Conservation (phyloP, 2,329 filamentous ascomycete species). For the Cordyceps javanica region DNA sequence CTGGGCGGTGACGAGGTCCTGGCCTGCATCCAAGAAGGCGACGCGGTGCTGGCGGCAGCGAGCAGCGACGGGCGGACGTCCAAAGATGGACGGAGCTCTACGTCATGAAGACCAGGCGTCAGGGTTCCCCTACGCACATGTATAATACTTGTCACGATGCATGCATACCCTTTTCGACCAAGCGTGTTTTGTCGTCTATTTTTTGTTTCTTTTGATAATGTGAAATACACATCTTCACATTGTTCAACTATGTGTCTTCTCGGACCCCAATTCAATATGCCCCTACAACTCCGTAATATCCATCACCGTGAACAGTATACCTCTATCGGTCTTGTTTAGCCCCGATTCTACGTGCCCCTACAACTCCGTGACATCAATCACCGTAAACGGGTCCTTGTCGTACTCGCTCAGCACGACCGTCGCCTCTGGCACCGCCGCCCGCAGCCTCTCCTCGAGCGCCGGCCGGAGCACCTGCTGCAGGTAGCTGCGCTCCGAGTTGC, state of each 20-base stretch:
- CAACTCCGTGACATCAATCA: constrained; percentile 49
- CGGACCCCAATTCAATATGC: neutral
- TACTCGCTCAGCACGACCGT: constrained; percentile 68
- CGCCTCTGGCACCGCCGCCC: constrained; percentile 42
- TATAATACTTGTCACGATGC: neutral
- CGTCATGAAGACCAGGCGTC: neutral
- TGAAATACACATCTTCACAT: neutral
- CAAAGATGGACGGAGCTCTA: constrained; percentile 16
- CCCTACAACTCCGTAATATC: constrained; percentile 36
- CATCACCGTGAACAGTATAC: constrained; percentile 81
- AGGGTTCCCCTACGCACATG: neutral
- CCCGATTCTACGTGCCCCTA: constrained; percentile 11
- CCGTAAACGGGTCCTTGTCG: constrained; percentile 84
- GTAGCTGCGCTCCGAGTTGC: constrained; percentile 85
- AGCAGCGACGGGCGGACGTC: constrained; percentile 14
- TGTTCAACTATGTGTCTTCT: no score
- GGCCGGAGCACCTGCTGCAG: constrained; percentile 63
- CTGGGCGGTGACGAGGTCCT: constrained; percentile 49
- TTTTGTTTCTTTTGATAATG: no score
- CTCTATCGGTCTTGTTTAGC: no score
- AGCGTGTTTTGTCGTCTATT: no score
- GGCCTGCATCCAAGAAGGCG: constrained; percentile 48
- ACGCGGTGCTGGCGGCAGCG: constrained; percentile 34
- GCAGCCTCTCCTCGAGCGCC: constrained; percentile 56
- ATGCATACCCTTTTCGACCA: neutral